These are phyloP conservation scores for Ploettnerulaceae sp. DNA, from an alignment of 2,329 filamentous ascomycete species.

Conservation along the genomic window DNA sequence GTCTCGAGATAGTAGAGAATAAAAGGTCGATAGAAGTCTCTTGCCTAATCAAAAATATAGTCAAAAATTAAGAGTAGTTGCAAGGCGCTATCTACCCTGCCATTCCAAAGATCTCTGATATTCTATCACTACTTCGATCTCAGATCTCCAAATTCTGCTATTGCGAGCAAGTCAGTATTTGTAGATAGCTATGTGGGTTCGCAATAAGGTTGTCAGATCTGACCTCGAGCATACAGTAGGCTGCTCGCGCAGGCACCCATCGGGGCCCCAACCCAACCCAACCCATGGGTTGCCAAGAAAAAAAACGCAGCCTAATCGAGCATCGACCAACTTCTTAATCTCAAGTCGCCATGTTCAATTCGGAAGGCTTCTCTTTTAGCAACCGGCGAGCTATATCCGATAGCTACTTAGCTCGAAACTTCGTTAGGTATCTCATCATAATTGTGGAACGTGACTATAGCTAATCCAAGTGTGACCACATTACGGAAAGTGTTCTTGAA, in stretches of 20 bases:
- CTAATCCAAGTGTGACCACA: background rate
- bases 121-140: background rate
- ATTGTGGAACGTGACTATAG: background rate
- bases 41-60: constrained; percentile 8
- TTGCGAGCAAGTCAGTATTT: background rate
- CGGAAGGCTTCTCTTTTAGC: background rate
- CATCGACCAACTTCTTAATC: background rate
- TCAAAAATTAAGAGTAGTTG: constrained; percentile 8
- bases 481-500: background rate
- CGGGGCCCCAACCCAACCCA: too few species aligned
- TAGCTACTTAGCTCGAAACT: background rate
- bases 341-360: background rate
- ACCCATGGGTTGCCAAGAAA: too few species aligned
- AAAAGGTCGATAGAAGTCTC: constrained; percentile 2
- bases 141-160: background rate
- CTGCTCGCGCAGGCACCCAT: too few species aligned
- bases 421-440: background rate
- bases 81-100: background rate
- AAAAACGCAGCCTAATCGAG: background rate
- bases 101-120: constrained; percentile 1
- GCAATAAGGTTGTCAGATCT: background rate
- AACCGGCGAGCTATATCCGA: background rate
- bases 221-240: too few species aligned
- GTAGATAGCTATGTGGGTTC: background rate
- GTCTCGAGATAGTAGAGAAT: constrained; percentile 1